phyloP scores from a whole-genome alignment of 768 basidiomycete species.

The Lactarius indigo region DNA sequence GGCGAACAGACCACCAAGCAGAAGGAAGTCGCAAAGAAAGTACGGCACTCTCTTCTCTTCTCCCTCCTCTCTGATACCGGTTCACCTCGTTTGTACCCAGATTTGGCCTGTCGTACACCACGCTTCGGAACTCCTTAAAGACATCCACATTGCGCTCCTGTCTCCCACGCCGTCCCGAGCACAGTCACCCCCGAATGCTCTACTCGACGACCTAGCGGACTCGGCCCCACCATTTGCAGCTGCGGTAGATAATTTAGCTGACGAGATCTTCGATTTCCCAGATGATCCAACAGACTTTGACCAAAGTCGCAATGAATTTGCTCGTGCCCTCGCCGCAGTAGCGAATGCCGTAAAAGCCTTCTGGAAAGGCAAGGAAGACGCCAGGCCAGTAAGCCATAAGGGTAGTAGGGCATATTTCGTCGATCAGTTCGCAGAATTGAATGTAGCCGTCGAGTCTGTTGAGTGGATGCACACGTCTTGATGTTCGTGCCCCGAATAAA shows the following conservation, averaged over 20 bases:
- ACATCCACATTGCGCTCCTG: constrained; percentile 6
- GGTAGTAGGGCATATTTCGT: constrained; percentile 18
- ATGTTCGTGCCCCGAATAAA: neutral
- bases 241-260: constrained; percentile 20
- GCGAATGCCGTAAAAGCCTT: constrained; percentile 16
- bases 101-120: constrained; percentile 8
- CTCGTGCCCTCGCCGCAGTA: constrained; percentile 11
- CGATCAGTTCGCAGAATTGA: constrained; percentile 15
- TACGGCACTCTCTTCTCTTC: constrained; percentile 4
- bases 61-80: neutral
- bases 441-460: constrained; percentile 9
- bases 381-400: neutral
- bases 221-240: constrained; percentile 19
- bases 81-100: neutral
- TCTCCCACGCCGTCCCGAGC: neutral
- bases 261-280: constrained; percentile 12
- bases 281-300: constrained; percentile 1
- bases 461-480: constrained; percentile 11
- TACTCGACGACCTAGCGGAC: constrained; percentile 20
- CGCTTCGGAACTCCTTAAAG: constrained; percentile 13
- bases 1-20: constrained; percentile 11
- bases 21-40: constrained; percentile 19
- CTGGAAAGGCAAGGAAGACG: constrained; percentile 18
- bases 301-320: constrained; percentile 17
- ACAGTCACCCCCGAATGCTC: neutral